Percentiles rank a stretch among this genome's conserved stretches.
These are phyloP conservation scores for Xylariaceae sp. DNA, from an alignment of 2,329 filamentous ascomycete species.

Conservation along the genomic window DNA sequence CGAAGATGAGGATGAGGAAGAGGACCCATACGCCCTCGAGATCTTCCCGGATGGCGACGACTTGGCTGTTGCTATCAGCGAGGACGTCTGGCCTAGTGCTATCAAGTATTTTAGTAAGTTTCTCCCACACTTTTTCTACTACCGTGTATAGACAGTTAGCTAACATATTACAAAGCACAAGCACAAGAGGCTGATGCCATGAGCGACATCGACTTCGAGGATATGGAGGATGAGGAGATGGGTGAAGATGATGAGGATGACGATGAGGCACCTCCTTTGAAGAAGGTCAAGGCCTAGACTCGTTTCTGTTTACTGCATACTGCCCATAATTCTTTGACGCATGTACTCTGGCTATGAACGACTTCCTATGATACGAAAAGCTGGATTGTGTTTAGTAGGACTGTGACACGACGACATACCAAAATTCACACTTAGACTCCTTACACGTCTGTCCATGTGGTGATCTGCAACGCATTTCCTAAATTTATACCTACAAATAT, in stretches of 20 bases:
- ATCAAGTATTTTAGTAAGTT: constrained; percentile 86
- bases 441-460: too few species aligned
- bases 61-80: constrained; percentile 72
- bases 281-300: constrained; percentile 39
- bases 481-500: too few species aligned
- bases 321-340: too few species aligned
- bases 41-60: constrained; percentile 87
- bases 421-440: too few species aligned
- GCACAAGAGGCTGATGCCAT: constrained; percentile 66
- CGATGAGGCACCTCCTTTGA: constrained; percentile 45
- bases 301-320: too few species aligned
- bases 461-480: too few species aligned
- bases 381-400: too few species aligned
- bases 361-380: too few species aligned
- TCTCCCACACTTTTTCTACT: neutral
- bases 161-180: constrained; percentile 51
- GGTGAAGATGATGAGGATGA: constrained; percentile 47
- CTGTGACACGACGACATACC: too few species aligned
- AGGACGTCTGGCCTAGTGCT: constrained; percentile 85
- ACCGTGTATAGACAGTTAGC: neutral
- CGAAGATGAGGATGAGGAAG: constrained; percentile 57
- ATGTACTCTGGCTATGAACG: too few species aligned
- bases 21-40: constrained; percentile 67
- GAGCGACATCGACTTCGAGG: constrained; percentile 67
- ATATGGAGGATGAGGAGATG: constrained; percentile 37